Evolutionary conservation across 2,329 filamentous ascomycete species (phyloP), one percentile per base, ranked within the genome.

Genomic region (Pestalotiopsis sp.): DNA sequence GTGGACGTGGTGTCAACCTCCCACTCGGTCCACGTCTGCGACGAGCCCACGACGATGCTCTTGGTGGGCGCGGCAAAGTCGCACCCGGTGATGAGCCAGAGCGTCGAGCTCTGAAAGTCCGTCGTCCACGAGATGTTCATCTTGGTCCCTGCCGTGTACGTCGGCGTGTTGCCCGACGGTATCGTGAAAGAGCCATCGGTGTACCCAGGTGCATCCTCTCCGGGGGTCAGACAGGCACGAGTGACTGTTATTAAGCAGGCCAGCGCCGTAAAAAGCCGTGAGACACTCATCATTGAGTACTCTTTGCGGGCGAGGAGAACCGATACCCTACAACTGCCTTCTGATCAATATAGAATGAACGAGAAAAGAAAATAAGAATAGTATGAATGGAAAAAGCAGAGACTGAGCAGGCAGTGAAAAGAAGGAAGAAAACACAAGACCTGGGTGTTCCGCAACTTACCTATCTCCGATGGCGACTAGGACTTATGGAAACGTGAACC

Each of bases 111-210:
- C n/a, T 73, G 71, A 20, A 72, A 76, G 12, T 58, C 57, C 4
- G 72, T 73, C 31, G 69, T 45, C 73, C 73, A 75, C 74, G 69
- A 45, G 74, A 58, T 58, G 20, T 58, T 76, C 74, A 75, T 72
- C 61, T 69, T 70, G 23, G 70, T 64, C 27, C 74, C 74, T n/a
- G 69, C 13, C 14, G 23, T 58, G 49, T 76, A 76, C 4, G 68
- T 69, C 12, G 71, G 57, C 25, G 69, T 72, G 23, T 65, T 68
- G 5, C 72, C 73, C 12, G 67, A 70, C 27, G 74, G 73, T 31
- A 72, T 70, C 20, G 45, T 67, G 49, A 76, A 76, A 23, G 59
- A 36, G 41, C 74, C 74, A 71, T 76, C 71, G 4, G 56, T 52
- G 56, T 74, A 76, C 2, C 59, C n/a, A 5, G 67, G 64, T 9